These are phyloP conservation scores for Phytopythium ostracodes DNA, from an alignment of 352 stramenopile species.

Conservation along the genomic window DNA sequence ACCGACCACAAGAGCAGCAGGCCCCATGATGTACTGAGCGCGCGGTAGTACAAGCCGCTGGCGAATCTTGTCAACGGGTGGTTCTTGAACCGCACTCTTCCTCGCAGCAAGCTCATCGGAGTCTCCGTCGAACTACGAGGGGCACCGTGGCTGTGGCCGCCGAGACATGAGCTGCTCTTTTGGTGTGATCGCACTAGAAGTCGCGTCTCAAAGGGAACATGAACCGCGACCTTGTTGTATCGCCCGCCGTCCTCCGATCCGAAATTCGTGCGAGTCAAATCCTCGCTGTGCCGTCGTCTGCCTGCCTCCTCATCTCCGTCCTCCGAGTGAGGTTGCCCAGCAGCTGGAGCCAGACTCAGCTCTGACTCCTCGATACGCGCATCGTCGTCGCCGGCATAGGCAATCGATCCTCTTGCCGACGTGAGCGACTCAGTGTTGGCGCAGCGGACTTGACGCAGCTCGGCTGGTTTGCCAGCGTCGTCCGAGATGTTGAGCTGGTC, in stretches of 20 bases:
- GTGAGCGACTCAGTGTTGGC: not conserved
- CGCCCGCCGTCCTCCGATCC: conserved; percentile 20
- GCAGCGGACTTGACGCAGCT: not conserved
- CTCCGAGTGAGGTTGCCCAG: not conserved
- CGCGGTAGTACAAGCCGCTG: conserved; percentile 50
- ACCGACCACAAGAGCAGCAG: conserved; percentile 34
- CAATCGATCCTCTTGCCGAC: not conserved
- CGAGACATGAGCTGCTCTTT: not conserved
- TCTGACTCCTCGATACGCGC: not conserved
- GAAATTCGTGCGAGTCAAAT: conserved; percentile 23
- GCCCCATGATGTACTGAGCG: conserved; percentile 39
- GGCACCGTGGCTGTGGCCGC: conserved; percentile 16
- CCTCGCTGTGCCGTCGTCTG: conserved; percentile 8
- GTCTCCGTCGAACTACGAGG: conserved; percentile 12
- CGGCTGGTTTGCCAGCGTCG: not conserved
- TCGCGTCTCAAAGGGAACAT: not conserved
- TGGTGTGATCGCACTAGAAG: not conserved
- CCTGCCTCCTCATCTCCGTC: conserved; percentile 1
- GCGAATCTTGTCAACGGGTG: conserved; percentile 31
- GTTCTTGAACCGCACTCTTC: conserved; percentile 39
- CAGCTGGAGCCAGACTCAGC: not conserved
- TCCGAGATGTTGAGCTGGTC: conserved; percentile 2
- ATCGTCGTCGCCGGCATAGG: not conserved
- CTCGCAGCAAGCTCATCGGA: conserved; percentile 37
- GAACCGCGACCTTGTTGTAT: not conserved